Percentiles rank a stretch among this genome's conserved stretches.
phyloP scores from a whole-genome alignment of 2,329 filamentous ascomycete genomes.

The Anisogramma anomala region DNA sequence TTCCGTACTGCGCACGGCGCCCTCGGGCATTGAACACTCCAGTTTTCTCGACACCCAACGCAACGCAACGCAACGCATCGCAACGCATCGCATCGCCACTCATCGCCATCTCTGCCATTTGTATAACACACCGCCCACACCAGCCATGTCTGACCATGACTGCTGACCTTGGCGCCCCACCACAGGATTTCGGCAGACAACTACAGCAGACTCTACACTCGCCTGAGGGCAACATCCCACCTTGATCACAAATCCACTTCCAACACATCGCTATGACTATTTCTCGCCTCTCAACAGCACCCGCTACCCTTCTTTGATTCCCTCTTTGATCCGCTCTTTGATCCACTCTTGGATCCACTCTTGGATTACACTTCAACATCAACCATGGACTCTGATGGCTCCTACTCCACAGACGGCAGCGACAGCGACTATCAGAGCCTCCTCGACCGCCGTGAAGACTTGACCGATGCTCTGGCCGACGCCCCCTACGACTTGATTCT shows the following conservation, averaged over 20 bases:
- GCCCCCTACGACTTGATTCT: conserved; percentile 51
- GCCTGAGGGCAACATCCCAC: no score
- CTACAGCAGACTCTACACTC: no score
- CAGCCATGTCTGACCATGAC: not conserved
- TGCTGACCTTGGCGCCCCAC: no score
- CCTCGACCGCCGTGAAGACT: conserved; percentile 41
- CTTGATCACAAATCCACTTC: no score
- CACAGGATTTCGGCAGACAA: no score
- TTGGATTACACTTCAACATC: no score
- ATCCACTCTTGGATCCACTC: conserved; percentile 1
- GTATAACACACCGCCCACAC: no score
- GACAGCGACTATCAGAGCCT: conserved; percentile 32
- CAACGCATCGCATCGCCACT: no score
- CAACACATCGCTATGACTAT: not conserved
- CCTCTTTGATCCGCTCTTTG: not conserved
- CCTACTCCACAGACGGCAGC: conserved; percentile 23
- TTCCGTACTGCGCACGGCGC: not conserved
- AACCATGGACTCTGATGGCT: conserved; percentile 19
- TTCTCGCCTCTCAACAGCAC: no score
- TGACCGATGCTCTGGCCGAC: conserved; percentile 43
- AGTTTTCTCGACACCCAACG: not conserved
- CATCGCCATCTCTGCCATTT: no score
- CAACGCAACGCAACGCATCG: no score
- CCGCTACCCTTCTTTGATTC: not conserved
- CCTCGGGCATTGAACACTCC: not conserved